These are phyloP conservation scores for Saturnispora halmiae DNA, from an alignment of 805 yeast species.

Conservation along the genomic window DNA sequence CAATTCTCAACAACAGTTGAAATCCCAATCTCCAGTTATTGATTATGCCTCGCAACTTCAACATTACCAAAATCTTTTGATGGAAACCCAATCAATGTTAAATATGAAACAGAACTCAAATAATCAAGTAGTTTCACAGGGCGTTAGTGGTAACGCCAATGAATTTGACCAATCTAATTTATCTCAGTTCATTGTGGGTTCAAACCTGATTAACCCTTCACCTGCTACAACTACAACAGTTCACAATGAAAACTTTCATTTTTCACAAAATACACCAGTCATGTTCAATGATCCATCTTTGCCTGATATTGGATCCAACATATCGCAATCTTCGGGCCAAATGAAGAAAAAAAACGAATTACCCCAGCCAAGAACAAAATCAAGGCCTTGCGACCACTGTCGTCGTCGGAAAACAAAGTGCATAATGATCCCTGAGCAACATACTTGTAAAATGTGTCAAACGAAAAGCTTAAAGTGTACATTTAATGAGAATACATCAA, in stretches of 20 bases:
- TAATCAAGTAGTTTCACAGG: neutral
- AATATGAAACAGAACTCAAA: slow-evolving; percentile 13
- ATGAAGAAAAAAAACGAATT: slow-evolving; percentile 18
- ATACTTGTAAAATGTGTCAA: slow-evolving; percentile 70
- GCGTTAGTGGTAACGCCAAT: slow-evolving; percentile 3
- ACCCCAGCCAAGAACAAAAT: slow-evolving; percentile 34
- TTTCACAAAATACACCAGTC: neutral
- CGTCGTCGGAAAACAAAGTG: slow-evolving; percentile 73
- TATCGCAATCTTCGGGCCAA: neutral
- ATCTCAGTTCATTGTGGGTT: slow-evolving; percentile 2
- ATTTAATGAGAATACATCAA: slow-evolving; percentile 46
- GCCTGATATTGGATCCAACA: neutral
- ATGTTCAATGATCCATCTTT: slow-evolving; percentile 3
- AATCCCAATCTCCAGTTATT: slow-evolving; percentile 20
- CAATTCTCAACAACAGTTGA: neutral
- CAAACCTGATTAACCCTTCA: slow-evolving; percentile 2
- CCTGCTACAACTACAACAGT: slow-evolving; percentile 12
- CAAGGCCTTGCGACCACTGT: slow-evolving; percentile 79
- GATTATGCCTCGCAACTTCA: slow-evolving; percentile 28
- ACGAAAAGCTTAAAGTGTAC: slow-evolving; percentile 67
- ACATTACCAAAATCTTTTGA: slow-evolving; percentile 26
- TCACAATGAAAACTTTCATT: neutral
- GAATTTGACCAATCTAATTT: slow-evolving; percentile 2
- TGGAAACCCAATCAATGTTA: slow-evolving; percentile 24
- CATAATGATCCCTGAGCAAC: slow-evolving; percentile 52